Conservation (phyloP, 768 basidiomycete genomes). For the Lepiota brunneoincarnata region DNA sequence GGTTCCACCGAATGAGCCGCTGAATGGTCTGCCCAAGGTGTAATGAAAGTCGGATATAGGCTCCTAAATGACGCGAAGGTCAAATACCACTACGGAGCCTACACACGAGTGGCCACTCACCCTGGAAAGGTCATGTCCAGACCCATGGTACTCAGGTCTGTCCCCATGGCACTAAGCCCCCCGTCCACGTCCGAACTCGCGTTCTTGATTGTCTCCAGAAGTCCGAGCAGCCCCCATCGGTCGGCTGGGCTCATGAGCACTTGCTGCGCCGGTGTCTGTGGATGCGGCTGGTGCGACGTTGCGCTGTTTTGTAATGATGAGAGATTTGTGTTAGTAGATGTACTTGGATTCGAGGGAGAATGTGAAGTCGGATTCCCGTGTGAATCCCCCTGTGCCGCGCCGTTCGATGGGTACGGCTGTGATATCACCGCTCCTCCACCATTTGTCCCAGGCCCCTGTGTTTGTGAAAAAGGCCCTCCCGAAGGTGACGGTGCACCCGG, state of each 20-base stretch:
- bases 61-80: slow-evolving; percentile 44
- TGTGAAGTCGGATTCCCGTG: slow-evolving; percentile 32
- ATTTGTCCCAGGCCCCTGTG: slow-evolving; percentile 23
- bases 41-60: slow-evolving; percentile 90
- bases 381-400: slow-evolving; percentile 29
- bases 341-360: slow-evolving; percentile 28
- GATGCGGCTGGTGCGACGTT: slow-evolving; percentile 45
- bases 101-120: slow-evolving; percentile 44
- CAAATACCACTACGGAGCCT: slow-evolving; percentile 17
- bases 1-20: slow-evolving; percentile 86
- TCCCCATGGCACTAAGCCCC: slow-evolving; percentile 81
- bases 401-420: slow-evolving; percentile 34
- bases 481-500: slow-evolving; percentile 36
- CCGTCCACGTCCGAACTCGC: slow-evolving; percentile 74
- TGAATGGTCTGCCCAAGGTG: slow-evolving; percentile 93
- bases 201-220: slow-evolving; percentile 85
- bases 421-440: slow-evolving; percentile 27
- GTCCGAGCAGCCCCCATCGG: slow-evolving; percentile 87
- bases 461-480: slow-evolving; percentile 22
- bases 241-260: slow-evolving; percentile 91
- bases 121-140: slow-evolving; percentile 83
- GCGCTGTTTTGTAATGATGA: slow-evolving; percentile 29
- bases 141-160: slow-evolving; percentile 89
- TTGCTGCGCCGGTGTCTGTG: slow-evolving; percentile 92
- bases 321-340: slow-evolving; percentile 32